Percentiles rank a stretch among this genome's conserved stretches.
phyloP scores from a whole-genome alignment of 2,329 filamentous ascomycete species.

The Aureobasidium leucospermi region DNA sequence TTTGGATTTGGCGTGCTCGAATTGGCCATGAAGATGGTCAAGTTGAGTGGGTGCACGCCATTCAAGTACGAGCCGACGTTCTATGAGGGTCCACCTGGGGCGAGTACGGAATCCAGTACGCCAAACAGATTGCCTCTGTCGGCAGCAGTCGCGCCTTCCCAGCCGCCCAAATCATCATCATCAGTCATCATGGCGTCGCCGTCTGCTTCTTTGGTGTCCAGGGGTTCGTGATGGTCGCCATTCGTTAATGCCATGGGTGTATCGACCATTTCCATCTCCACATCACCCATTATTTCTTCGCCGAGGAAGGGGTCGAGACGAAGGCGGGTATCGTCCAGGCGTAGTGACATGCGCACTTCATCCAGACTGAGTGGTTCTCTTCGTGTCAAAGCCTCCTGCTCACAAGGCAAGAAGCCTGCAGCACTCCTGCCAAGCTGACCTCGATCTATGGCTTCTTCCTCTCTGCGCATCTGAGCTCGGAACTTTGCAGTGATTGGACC shows the following conservation, averaged over 20 bases:
- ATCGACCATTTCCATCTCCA: constrained; percentile 52
- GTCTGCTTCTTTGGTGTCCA: constrained; percentile 20
- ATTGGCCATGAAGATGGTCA: neutral
- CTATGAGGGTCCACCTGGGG: constrained; percentile 7
- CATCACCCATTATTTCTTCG: constrained; percentile 61
- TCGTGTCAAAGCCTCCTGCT: constrained; percentile 67
- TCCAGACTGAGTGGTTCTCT: constrained; percentile 67
- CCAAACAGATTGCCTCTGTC: constrained; percentile 26
- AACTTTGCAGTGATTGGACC: constrained; percentile 72
- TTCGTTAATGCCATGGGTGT: constrained; percentile 4
- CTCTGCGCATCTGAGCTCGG: constrained; percentile 62
- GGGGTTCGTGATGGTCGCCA: constrained; percentile 14
- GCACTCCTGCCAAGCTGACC: constrained; percentile 70
- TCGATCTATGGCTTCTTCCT: constrained; percentile 65
- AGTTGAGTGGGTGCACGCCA: neutral
- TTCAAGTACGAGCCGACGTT: neutral
- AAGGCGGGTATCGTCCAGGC: constrained; percentile 68
- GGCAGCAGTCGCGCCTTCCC: constrained; percentile 29
- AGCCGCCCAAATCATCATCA: constrained; percentile 30
- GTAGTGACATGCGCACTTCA: constrained; percentile 68
- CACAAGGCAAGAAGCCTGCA: constrained; percentile 70
- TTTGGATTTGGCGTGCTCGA: too few species aligned
- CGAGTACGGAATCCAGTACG: constrained; percentile 33
- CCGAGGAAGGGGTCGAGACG: constrained; percentile 70
- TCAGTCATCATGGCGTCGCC: constrained; percentile 30